Percentiles rank a stretch among this genome's conserved stretches.
Conservation (phyloP, 148 eudicot species). For the Chenopodium formosanum region DNA sequence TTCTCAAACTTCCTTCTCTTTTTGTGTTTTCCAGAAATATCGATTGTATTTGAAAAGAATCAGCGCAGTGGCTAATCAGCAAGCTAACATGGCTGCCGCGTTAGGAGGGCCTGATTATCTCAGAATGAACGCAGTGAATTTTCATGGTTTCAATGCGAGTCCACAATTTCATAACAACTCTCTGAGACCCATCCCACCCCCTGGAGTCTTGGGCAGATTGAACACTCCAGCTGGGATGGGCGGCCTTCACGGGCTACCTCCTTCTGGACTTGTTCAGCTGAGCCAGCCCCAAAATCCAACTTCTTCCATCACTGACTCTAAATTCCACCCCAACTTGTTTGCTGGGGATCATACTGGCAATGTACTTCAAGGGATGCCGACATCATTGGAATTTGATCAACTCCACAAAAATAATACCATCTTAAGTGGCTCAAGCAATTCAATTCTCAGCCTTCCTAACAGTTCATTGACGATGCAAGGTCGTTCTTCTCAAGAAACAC, state of each 20-base stretch:
- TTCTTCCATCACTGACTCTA: constrained; percentile 30
- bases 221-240: constrained; percentile 46
- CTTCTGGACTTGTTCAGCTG: constrained; percentile 44
- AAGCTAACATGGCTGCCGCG: constrained; percentile 62
- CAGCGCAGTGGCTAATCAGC: constrained; percentile 53
- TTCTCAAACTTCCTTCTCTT: background rate
- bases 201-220: constrained; percentile 47
- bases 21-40: constrained; percentile 53
- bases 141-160: constrained; percentile 33
- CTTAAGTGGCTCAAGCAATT: constrained; percentile 29
- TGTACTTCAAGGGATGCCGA: constrained; percentile 54
- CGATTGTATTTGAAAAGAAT: constrained; percentile 59
- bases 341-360: constrained; percentile 39
- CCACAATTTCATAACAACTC: constrained; percentile 39
- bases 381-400: constrained; percentile 47
- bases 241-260: constrained; percentile 41
- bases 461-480: constrained; percentile 34
- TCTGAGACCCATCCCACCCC: constrained; percentile 40
- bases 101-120: constrained; percentile 52
- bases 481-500: constrained; percentile 28
- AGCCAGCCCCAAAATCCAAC: constrained; percentile 40
- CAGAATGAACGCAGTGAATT: constrained; percentile 42
- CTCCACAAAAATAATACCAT: constrained; percentile 31
- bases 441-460: constrained; percentile 29
- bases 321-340: constrained; percentile 32